Percentiles rank a stretch among this genome's conserved stretches.
Evolutionary conservation across 1,284 basidiomycete genomes (phyloP).

Genomic region (Ganoderma meredithae): DNA sequence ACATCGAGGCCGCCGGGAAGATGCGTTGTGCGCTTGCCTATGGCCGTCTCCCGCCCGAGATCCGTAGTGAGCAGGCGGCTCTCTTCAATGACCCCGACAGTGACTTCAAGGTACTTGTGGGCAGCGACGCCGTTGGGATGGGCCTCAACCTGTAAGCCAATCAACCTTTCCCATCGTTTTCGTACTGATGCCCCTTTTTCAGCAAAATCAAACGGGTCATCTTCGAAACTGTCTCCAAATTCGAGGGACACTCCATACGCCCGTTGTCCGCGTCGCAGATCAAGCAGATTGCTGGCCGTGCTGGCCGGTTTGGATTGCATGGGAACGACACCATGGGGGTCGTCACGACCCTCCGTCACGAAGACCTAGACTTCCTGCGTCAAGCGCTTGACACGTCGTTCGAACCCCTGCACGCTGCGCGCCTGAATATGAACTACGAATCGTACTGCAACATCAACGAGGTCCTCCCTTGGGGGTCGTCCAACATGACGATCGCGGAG

Average conservation of each 20-base stretch:
- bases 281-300: slow-evolving; percentile 97
- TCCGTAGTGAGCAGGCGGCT: slow-evolving; percentile 87
- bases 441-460: slow-evolving; percentile 40
- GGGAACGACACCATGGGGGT: slow-evolving; percentile 60
- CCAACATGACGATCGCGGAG: slow-evolving; percentile 30
- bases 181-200: slow-evolving; percentile 9
- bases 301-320: slow-evolving; percentile 89
- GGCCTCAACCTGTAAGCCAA: slow-evolving; percentile 88
- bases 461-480: slow-evolving; percentile 47
- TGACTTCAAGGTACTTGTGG: slow-evolving; percentile 87
- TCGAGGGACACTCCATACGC: slow-evolving; percentile 60
- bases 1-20: slow-evolving; percentile 75
- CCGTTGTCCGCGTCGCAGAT: slow-evolving; percentile 81
- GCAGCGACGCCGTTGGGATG: slow-evolving; percentile 95
- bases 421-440: slow-evolving; percentile 39
- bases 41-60: slow-evolving; percentile 89
- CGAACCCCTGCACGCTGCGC: slow-evolving; percentile 44
- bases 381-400: slow-evolving; percentile 50
- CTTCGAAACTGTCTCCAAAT: slow-evolving; percentile 84
- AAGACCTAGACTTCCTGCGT: slow-evolving; percentile 74
- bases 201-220: slow-evolving; percentile 94
- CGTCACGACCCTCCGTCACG: slow-evolving; percentile 75
- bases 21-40: slow-evolving; percentile 90
- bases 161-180: slow-evolving; percentile 8
- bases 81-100: slow-evolving; percentile 86